Conservation (phyloP, 2,329 filamentous ascomycete species). For the Ophidiomyces ophidiicola region DNA sequence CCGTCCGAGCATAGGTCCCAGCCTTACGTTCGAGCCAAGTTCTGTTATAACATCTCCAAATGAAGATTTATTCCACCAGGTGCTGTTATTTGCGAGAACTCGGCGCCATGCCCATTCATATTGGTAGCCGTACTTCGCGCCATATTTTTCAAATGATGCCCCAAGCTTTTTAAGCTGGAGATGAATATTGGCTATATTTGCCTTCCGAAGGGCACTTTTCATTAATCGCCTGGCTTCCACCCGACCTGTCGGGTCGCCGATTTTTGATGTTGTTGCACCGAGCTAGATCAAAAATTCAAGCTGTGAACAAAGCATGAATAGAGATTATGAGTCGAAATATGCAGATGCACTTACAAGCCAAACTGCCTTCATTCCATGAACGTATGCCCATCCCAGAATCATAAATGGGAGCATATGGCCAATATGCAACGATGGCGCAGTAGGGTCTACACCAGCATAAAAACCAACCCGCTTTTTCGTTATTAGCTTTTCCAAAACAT, state of each 20-base stretch:
- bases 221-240: conserved; percentile 30
- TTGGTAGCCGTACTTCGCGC: conserved; percentile 51
- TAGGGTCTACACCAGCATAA: conserved; percentile 40
- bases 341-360: conserved; percentile 36
- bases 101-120: conserved; percentile 54
- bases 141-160: conserved; percentile 56
- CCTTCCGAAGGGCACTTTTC: conserved; percentile 30
- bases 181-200: conserved; percentile 39
- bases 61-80: conserved; percentile 63
- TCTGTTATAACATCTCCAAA: conserved; percentile 64
- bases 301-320: not conserved
- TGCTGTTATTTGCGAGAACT: conserved; percentile 65
- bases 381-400: conserved; percentile 39
- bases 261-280: conserved; percentile 35
- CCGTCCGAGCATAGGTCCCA: conserved; percentile 77
- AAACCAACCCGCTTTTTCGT: conserved; percentile 36
- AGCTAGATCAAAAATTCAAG: conserved; percentile 24
- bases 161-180: conserved; percentile 52
- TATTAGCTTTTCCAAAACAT: conserved; percentile 33
- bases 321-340: not conserved
- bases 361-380: conserved; percentile 35
- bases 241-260: conserved; percentile 39
- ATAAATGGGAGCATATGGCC: conserved; percentile 42
- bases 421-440: conserved; percentile 39
- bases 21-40: conserved; percentile 59